Evolutionary conservation across 169 alveolate species (phyloP).

Genomic region (Pseudocohnilembus persalinus): DNA sequence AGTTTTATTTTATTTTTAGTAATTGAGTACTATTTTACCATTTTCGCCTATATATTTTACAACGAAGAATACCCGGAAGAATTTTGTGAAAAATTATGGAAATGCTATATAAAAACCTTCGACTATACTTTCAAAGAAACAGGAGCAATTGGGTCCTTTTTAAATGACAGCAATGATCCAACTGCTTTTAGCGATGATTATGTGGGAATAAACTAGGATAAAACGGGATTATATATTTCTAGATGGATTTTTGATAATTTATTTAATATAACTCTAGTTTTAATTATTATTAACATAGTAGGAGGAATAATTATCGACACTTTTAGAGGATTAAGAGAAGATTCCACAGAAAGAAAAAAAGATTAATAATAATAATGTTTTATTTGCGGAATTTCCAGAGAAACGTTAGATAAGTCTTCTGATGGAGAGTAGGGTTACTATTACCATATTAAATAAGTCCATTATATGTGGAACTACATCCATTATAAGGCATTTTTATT

Average conservation of each 20-base stretch:
- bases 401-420: constrained; percentile 60
- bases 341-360: constrained; percentile 40
- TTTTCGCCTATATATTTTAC: constrained; percentile 32
- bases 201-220: constrained; percentile 27
- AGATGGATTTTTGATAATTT: constrained; percentile 71
- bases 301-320: constrained; percentile 71
- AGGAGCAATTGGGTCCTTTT: constrained; percentile 54
- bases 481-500: constrained; percentile 60
- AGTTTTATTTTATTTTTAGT: constrained; percentile 40
- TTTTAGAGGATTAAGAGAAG: constrained; percentile 64
- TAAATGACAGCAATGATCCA: constrained; percentile 12
- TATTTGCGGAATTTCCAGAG: constrained; percentile 77
- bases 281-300: constrained; percentile 60
- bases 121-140: constrained; percentile 51
- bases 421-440: constrained; percentile 41
- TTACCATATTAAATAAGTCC: constrained; percentile 58
- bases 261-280: constrained; percentile 51
- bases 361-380: constrained; percentile 67
- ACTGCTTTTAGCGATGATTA: background rate
- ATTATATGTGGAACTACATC: constrained; percentile 70
- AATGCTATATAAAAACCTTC: constrained; percentile 32
- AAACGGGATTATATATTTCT: constrained; percentile 27
- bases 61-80: constrained; percentile 19
- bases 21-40: constrained; percentile 43
- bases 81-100: constrained; percentile 41